Percentiles rank a stretch among this genome's conserved stretches.
phyloP scores from a whole-genome alignment of 106 monocot genomes.

The Dendrobium nobile region DNA sequence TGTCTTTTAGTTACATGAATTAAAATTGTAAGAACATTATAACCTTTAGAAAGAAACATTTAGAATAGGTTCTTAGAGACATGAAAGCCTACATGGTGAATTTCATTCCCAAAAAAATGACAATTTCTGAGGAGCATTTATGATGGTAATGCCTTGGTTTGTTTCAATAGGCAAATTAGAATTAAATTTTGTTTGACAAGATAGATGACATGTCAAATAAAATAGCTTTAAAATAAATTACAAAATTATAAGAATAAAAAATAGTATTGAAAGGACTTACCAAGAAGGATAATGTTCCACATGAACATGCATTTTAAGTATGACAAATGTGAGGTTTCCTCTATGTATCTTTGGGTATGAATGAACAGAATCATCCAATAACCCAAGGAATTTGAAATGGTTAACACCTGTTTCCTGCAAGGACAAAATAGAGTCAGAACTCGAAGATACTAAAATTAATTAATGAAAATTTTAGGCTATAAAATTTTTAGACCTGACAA shows the following conservation, averaged over 20 bases:
- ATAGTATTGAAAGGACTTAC: neutral
- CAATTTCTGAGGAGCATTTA: too few relatives aligned
- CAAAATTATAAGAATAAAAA: neutral
- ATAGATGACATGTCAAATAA: constrained; percentile 17
- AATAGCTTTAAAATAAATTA: too few relatives aligned
- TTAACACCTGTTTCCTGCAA: constrained; percentile 49
- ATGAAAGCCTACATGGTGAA: too few relatives aligned
- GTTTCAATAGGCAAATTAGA: neutral
- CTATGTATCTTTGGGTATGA: constrained; percentile 40
- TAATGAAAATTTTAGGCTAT: neutral
- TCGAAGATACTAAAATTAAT: too few relatives aligned
- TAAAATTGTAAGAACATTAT: too few relatives aligned
- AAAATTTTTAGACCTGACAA: constrained; percentile 25
- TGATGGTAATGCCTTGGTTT: too few relatives aligned
- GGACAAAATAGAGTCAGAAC: neutral
- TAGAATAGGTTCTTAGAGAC: too few relatives aligned
- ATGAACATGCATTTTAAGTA: constrained; percentile 19
- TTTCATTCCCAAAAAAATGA: too few relatives aligned
- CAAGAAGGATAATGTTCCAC: constrained; percentile 22
- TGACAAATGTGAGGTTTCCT: constrained; percentile 37
- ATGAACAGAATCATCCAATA: constrained; percentile 43
- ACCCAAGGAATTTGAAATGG: constrained; percentile 27
- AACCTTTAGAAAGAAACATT: too few relatives aligned
- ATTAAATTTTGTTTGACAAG: neutral
- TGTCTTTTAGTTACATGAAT: too few relatives aligned